Conservation (phyloP, 495 filamentous ascomycete genomes). For the Penicillium atrosanguineum region DNA sequence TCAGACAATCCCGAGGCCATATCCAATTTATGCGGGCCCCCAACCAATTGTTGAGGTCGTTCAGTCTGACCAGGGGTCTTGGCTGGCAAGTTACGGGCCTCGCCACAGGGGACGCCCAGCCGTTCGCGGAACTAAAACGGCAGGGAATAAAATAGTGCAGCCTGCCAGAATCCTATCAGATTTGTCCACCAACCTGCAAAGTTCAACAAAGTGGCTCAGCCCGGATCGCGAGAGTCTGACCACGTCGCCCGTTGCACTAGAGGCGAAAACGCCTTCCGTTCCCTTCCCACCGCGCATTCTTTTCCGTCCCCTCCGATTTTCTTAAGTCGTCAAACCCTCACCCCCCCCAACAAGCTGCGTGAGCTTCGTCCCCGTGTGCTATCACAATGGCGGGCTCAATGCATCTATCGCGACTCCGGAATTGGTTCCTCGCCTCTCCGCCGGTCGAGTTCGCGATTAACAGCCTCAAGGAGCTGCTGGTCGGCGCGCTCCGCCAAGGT, state of each 20-base stretch:
- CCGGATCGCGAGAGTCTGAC: constrained; percentile 8
- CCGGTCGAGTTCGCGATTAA: constrained; percentile 80
- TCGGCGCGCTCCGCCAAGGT: constrained; percentile 84
- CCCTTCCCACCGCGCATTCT: constrained; percentile 1
- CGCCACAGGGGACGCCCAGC: constrained; percentile 8
- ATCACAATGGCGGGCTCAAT: constrained; percentile 49
- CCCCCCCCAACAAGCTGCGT: neutral
- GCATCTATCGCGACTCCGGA: constrained; percentile 71
- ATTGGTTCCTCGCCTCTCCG: constrained; percentile 86
- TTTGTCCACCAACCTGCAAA: neutral
- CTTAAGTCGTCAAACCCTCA: neutral
- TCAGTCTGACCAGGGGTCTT: neutral
- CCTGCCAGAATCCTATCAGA: constrained; percentile 7
- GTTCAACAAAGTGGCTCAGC: constrained; percentile 2
- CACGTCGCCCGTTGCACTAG: constrained; percentile 21
- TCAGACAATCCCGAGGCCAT: neutral
- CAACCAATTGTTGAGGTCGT: constrained; percentile 6
- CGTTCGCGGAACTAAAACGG: neutral
- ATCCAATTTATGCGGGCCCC: neutral
- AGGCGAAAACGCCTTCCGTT: constrained; percentile 8
- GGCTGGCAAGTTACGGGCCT: constrained; percentile 8
- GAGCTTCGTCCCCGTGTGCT: neutral
- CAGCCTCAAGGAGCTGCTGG: constrained; percentile 72
- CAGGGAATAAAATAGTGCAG: constrained; percentile 16
- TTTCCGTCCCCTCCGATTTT: neutral